Evolutionary conservation across 2,329 filamentous ascomycete genomes (phyloP).

Genomic region (Endothia cerciana): DNA sequence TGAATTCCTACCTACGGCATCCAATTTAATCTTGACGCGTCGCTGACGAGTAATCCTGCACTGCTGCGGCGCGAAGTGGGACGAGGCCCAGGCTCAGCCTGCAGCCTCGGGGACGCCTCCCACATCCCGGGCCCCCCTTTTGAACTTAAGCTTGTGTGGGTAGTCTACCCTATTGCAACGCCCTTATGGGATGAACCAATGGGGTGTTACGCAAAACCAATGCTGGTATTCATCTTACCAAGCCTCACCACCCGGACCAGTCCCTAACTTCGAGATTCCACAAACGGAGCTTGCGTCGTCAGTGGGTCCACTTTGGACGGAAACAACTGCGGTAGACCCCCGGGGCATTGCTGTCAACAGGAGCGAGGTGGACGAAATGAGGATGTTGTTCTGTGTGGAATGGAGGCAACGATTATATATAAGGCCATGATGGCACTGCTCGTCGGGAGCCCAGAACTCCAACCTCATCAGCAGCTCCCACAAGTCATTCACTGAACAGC

Average conservation of each 20-base stretch:
- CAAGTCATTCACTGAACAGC: not conserved
- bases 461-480: not conserved
- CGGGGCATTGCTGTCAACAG: not conserved
- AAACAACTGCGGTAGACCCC: not conserved
- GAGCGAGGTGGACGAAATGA: not conserved
- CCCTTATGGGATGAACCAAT: not conserved
- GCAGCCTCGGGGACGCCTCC: constrained; percentile 3
- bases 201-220: not conserved
- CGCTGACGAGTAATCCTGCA: constrained; percentile 1
- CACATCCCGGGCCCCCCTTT: constrained; percentile 7
- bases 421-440: not conserved
- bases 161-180: not conserved
- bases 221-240: not conserved
- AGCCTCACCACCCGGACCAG: not conserved
- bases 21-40: not conserved
- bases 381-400: not conserved
- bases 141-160: not conserved
- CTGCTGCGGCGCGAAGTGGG: not conserved
- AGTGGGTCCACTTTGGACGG: not conserved
- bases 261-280: not conserved
- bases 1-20: not conserved
- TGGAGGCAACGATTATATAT: not conserved
- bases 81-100: not conserved
- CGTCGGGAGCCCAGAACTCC: not conserved
- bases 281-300: not conserved